Conservation (phyloP, 768 basidiomycete genomes). For the Leccinum sublutescens region DNA sequence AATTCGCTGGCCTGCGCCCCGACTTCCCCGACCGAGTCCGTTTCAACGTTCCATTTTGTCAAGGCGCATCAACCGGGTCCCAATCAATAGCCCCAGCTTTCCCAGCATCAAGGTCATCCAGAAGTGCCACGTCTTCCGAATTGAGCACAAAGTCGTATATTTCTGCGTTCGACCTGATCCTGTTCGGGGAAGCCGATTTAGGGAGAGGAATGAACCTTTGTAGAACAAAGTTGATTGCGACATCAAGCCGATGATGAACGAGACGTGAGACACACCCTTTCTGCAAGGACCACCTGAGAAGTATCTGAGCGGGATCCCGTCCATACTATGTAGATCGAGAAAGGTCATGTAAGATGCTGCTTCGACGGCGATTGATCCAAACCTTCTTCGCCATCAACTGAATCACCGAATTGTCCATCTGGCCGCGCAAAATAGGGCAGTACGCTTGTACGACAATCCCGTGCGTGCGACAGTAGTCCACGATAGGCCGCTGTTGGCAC, state of each 20-base stretch:
- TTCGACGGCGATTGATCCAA: conserved; percentile 6
- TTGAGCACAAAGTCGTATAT: conserved; percentile 75
- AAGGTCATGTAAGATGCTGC: background rate
- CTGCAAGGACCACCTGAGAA: conserved; percentile 90
- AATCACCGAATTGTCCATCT: conserved; percentile 53
- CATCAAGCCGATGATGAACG: background rate
- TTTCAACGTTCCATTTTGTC: conserved; percentile 7
- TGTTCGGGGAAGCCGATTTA: conserved; percentile 67
- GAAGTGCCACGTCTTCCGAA: conserved; percentile 57
- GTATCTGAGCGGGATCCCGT: conserved; percentile 71
- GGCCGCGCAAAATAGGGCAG: conserved; percentile 67
- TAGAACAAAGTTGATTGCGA: background rate
- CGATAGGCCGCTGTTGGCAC: conserved; percentile 79
- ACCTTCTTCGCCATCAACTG: conserved; percentile 60
- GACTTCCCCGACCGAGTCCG: conserved; percentile 9
- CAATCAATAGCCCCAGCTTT: conserved; percentile 73
- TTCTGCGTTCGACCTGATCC: conserved; percentile 71
- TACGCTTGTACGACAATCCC: conserved; percentile 71
- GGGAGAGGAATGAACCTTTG: conserved; percentile 79
- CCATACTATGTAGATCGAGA: conserved; percentile 39
- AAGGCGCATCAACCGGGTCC: conserved; percentile 69
- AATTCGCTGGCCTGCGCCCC: background rate
- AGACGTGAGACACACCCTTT: conserved; percentile 51
- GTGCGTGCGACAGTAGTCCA: conserved; percentile 64
- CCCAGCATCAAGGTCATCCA: conserved; percentile 74